Conservation (phyloP, 805 yeast genomes). For the Candida insectorum region DNA sequence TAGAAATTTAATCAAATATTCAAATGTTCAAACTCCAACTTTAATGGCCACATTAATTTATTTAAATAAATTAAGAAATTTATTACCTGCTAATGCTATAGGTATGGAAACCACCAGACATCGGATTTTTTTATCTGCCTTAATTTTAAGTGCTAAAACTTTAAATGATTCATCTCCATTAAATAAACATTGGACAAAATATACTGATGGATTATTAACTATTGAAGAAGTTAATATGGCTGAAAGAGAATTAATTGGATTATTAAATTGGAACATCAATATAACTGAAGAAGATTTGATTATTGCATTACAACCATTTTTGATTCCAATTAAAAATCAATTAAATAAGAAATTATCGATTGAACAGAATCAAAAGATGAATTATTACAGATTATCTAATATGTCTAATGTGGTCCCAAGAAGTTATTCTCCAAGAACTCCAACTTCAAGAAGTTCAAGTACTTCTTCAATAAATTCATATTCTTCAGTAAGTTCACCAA, state of each 20-base stretch:
- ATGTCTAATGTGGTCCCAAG: slow-evolving; percentile 1
- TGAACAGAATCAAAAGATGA: slow-evolving; percentile 24
- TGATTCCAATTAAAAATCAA: slow-evolving; percentile 65
- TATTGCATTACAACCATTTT: slow-evolving; percentile 67
- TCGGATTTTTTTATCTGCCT: slow-evolving; percentile 84
- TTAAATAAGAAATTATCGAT: slow-evolving; percentile 25
- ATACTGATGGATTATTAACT: slow-evolving; percentile 80
- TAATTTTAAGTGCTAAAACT: slow-evolving; percentile 88
- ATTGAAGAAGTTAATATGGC: slow-evolving; percentile 83
- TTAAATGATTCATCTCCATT: slow-evolving; percentile 92
- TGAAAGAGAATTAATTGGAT: slow-evolving; percentile 80
- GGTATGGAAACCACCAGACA: slow-evolving; percentile 94
- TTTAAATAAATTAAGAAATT: slow-evolving; percentile 68
- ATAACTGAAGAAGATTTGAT: slow-evolving; percentile 70
- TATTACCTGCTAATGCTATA: slow-evolving; percentile 81
- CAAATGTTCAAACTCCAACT: slow-evolving; percentile 94
- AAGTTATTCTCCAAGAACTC: slow-evolving; percentile 1
- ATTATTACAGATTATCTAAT: slow-evolving; percentile 28
- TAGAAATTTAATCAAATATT: slow-evolving; percentile 64
- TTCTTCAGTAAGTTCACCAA: slow-evolving; percentile 11
- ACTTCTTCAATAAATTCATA: slow-evolving; percentile 10
- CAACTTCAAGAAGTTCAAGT: slow-evolving; percentile 8
- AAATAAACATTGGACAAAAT: slow-evolving; percentile 93
- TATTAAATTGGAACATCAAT: slow-evolving; percentile 81
- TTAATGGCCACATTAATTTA: slow-evolving; percentile 90